A percentile compares a stretch with the other conserved stretches of the same genome.
phyloP scores from a whole-genome alignment of 1,284 basidiomycete species.

The Moniliella sp. region DNA sequence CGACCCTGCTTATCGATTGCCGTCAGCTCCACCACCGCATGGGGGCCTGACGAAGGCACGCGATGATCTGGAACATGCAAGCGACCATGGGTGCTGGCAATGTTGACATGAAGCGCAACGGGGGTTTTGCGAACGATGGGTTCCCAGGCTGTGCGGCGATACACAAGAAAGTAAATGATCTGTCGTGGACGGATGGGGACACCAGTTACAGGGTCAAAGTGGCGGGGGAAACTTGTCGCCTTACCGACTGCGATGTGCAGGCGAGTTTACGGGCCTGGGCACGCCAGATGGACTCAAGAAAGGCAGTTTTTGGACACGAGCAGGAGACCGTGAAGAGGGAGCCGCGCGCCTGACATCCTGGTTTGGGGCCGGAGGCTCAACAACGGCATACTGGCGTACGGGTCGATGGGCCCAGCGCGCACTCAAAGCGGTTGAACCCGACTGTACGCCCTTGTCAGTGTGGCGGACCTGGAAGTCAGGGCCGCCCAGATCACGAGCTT shows the following conservation, averaged over 20 bases:
- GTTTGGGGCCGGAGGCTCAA: too few relatives aligned
- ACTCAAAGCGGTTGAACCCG: conserved; percentile 10
- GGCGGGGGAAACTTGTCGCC: conserved; percentile 1
- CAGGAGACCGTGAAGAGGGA: conserved; percentile 4
- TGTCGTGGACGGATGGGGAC: conserved; percentile 4
- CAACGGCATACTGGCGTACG: conserved; percentile 15
- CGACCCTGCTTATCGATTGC: too few relatives aligned
- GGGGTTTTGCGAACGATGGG: conserved; percentile 6
- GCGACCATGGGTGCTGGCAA: not conserved
- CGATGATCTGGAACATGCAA: not conserved
- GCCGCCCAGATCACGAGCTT: conserved; percentile 39
- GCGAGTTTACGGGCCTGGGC: conserved; percentile 23
- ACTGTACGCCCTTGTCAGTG: too few relatives aligned
- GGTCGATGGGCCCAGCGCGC: conserved; percentile 13
- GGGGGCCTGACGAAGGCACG: not conserved
- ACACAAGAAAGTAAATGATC: conserved; percentile 20
- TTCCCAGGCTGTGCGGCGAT: conserved; percentile 6
- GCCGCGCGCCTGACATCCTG: conserved; percentile 3
- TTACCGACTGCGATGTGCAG: conserved; percentile 5
- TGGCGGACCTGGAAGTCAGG: conserved; percentile 59
- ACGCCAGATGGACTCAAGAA: conserved; percentile 26
- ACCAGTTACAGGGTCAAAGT: conserved; percentile 1
- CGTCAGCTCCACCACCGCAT: not conserved
- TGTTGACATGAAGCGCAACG: too few relatives aligned
- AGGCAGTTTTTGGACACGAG: conserved; percentile 21